A percentile compares a stretch with the other conserved stretches of the same genome.
These are phyloP conservation scores for Sclerotinia subarctica DNA, from an alignment of 2,329 filamentous ascomycete genomes.

Conservation along the genomic window DNA sequence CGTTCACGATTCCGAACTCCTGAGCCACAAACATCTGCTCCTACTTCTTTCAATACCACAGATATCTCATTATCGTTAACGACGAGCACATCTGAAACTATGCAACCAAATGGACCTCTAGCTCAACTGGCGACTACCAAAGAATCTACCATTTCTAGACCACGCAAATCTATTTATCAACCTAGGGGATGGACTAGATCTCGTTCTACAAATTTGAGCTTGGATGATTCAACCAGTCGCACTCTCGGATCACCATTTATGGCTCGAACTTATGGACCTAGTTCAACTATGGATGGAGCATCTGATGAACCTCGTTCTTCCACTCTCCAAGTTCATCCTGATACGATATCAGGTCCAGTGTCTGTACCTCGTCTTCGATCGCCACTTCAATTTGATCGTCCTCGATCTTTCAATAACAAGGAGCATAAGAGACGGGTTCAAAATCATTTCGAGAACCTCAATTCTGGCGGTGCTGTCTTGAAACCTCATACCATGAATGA, in stretches of 20 bases:
- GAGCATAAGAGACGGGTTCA: conserved; percentile 38
- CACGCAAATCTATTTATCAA: conserved; percentile 1
- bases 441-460: conserved; percentile 33
- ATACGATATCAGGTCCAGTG: conserved; percentile 15
- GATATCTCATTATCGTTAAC: conserved; percentile 63
- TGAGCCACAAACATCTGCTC: conserved; percentile 42
- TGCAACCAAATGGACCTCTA: conserved; percentile 60
- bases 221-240: conserved; percentile 21
- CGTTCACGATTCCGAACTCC: conserved; percentile 50
- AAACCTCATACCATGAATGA: conserved; percentile 36
- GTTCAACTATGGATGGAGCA: conserved; percentile 41
- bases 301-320: conserved; percentile 25
- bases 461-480: conserved; percentile 30
- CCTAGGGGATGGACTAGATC: conserved; percentile 7
- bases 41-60: conserved; percentile 51
- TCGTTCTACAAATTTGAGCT: conserved; percentile 2
- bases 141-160: neutral
- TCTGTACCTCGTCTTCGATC: conserved; percentile 31
- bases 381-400: conserved; percentile 33
- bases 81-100: conserved; percentile 60
- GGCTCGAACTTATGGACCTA: conserved; percentile 60
- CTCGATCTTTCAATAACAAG: conserved; percentile 30
- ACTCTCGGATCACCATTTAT: conserved; percentile 43
- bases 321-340: conserved; percentile 23
- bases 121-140: conserved; percentile 52